phyloP scores from a whole-genome alignment of 2,329 filamentous ascomycete species.

The Rhinocladiella mackenziei region DNA sequence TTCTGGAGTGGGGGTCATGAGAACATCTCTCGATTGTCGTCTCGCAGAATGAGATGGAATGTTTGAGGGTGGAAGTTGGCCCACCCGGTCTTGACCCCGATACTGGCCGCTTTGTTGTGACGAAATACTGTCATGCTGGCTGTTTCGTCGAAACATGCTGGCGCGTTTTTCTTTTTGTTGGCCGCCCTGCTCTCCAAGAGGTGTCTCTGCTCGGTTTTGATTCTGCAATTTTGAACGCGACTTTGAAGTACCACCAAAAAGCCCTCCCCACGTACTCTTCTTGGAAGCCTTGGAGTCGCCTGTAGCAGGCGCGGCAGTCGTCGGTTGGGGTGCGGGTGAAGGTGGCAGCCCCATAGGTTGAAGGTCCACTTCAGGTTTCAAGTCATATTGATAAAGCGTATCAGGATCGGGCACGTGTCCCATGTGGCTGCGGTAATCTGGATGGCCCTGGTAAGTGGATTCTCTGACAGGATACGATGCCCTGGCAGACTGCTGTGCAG shows the following conservation, averaged over 20 bases:
- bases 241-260: conserved; percentile 20
- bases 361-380: conserved; percentile 5
- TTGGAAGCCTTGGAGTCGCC: conserved; percentile 6
- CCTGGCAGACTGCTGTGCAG: neutral
- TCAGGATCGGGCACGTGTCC: neutral
- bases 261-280: conserved; percentile 19
- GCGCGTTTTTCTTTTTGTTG: conserved; percentile 18
- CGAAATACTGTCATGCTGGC: conserved; percentile 20
- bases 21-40: conserved; percentile 12
- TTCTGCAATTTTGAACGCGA: conserved; percentile 21
- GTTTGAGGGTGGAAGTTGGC: conserved; percentile 15
- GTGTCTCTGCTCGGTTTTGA: conserved; percentile 1
- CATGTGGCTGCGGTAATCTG: conserved; percentile 1
- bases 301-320: neutral
- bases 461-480: conserved; percentile 1
- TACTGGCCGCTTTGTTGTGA: conserved; percentile 21
- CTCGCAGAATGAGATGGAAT: conserved; percentile 8
- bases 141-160: conserved; percentile 17
- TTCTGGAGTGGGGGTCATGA: conserved; percentile 12
- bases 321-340: conserved; percentile 1
- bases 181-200: conserved; percentile 1
- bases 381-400: conserved; percentile 7
- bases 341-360: conserved; percentile 10
- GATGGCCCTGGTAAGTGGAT: conserved; percentile 4
- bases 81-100: conserved; percentile 13